Conservation (phyloP, 2,329 filamentous ascomycete genomes). For the Orbilia ellipsospora region DNA sequence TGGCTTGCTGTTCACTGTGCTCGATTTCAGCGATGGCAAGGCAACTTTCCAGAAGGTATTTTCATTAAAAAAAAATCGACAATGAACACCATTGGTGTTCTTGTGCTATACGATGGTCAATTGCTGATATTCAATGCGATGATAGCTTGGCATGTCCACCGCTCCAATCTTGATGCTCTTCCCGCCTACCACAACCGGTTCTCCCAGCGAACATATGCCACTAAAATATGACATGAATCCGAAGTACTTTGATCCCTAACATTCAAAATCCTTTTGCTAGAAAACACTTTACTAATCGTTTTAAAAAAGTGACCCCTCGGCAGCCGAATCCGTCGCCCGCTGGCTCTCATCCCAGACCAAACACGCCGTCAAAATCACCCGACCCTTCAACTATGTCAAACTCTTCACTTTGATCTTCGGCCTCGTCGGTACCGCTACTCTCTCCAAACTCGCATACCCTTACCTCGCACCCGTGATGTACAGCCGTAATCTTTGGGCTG, state of each 20-base stretch:
- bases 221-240: conserved; percentile 73
- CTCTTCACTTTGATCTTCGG: conserved; percentile 75
- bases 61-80: conserved; percentile 52
- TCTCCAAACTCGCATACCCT: conserved; percentile 76
- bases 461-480: conserved; percentile 84
- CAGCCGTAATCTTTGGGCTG: conserved; percentile 94
- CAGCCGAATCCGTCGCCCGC: conserved; percentile 59
- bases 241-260: conserved; percentile 74
- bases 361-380: conserved; percentile 79
- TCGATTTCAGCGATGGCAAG: conserved; percentile 89
- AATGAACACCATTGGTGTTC: conserved; percentile 12
- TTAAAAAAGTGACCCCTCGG: conserved; percentile 19
- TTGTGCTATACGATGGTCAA: too few relatives aligned
- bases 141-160: conserved; percentile 88
- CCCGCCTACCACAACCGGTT: conserved; percentile 77
- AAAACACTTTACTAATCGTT: conserved; percentile 1
- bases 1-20: conserved; percentile 79
- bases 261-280: conserved; percentile 67
- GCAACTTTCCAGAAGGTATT: conserved; percentile 76
- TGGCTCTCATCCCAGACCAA: conserved; percentile 85
- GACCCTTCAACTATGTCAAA: conserved; percentile 87
- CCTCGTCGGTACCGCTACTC: conserved; percentile 76
- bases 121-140: conserved; percentile 2
- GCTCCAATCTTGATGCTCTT: conserved; percentile 90
- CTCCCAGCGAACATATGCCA: conserved; percentile 69